Evolutionary conservation across 2,329 filamentous ascomycete genomes (phyloP).

Genomic region (Ceratocystis diversiconidia): DNA sequence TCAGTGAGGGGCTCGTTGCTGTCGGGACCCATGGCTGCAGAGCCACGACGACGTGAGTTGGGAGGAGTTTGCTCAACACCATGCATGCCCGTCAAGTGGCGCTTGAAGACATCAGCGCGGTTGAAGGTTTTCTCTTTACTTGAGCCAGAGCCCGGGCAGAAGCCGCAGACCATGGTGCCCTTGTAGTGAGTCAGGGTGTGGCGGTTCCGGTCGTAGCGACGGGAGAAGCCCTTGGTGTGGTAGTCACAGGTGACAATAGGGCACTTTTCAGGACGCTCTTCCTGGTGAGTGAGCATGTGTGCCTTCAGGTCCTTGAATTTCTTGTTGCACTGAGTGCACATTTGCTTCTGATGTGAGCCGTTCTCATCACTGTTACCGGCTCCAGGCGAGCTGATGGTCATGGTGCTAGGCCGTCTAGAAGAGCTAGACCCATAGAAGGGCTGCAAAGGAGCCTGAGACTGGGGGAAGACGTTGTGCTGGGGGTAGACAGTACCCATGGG

Average conservation of each 20-base stretch:
- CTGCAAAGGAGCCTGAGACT: background rate
- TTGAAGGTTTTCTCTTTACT: conserved; percentile 91
- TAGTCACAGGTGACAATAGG: conserved; percentile 87
- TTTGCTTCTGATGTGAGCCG: conserved; percentile 41
- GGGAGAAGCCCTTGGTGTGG: conserved; percentile 78
- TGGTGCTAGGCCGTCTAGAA: conserved; percentile 31
- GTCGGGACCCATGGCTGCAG: conserved; percentile 20
- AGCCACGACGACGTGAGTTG: conserved; percentile 67
- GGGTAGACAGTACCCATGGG: conserved; percentile 11
- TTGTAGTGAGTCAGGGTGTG: conserved; percentile 94
- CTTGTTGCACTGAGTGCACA: conserved; percentile 69
- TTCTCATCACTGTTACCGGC: conserved; percentile 49
- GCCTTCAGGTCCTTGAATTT: conserved; percentile 85
- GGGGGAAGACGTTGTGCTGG: conserved; percentile 2
- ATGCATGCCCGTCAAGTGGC: conserved; percentile 79
- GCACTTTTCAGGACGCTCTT: conserved; percentile 84
- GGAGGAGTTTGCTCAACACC: conserved; percentile 85
- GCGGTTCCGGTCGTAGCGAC: conserved; percentile 93
- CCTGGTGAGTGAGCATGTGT: conserved; percentile 88
- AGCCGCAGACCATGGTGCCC: conserved; percentile 91
- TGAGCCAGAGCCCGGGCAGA: conserved; percentile 79
- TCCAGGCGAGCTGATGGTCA: conserved; percentile 17
- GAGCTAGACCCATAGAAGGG: conserved; percentile 26
- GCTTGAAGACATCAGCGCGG: conserved; percentile 88
- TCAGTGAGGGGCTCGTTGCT: conserved; percentile 49